Conservation (phyloP, 2,329 filamentous ascomycete species). For the Periconia digitata region DNA sequence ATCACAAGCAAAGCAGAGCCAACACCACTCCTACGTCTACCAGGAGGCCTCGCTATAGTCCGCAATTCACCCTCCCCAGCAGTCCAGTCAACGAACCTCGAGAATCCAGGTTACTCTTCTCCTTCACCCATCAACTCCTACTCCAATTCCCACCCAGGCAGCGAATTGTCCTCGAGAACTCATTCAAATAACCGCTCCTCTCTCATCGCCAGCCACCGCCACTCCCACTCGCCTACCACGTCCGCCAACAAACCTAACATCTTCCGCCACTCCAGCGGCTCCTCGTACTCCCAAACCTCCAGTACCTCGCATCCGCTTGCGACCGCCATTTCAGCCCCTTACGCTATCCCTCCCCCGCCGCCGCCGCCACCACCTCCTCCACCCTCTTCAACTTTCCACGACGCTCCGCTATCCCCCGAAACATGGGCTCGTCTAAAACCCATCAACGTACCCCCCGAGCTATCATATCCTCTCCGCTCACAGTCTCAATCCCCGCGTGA, state of each 20-base stretch:
- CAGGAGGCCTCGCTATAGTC: constrained; percentile 25
- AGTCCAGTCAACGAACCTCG: constrained; percentile 5
- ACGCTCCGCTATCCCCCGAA: constrained; percentile 4
- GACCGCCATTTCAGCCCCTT: constrained; percentile 8
- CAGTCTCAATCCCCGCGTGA: not conserved
- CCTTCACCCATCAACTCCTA: constrained; percentile 4
- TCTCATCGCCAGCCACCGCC: constrained; percentile 10
- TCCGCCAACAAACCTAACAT: not conserved
- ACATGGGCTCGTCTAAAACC: constrained; percentile 3
- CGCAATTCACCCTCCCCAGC: constrained; percentile 15
- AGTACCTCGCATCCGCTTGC: constrained; percentile 9
- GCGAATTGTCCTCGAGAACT: constrained; percentile 4
- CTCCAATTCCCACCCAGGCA: not conserved
- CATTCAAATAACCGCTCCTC: constrained; percentile 15
- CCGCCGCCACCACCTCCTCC: not conserved
- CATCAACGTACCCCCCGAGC: constrained; percentile 5
- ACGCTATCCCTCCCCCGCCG: constrained; percentile 7
- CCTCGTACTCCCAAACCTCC: constrained; percentile 7
- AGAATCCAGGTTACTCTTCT: constrained; percentile 5
- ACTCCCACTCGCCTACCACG: constrained; percentile 3
- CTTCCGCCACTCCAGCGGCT: constrained; percentile 10
- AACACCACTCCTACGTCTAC: constrained; percentile 23
- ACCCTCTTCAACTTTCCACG: not conserved
- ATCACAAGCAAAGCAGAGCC: too few species aligned
- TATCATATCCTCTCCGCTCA: not conserved